phyloP scores from a whole-genome alignment of 2,329 filamentous ascomycete genomes.

The Malbranchea cinnamomea region DNA sequence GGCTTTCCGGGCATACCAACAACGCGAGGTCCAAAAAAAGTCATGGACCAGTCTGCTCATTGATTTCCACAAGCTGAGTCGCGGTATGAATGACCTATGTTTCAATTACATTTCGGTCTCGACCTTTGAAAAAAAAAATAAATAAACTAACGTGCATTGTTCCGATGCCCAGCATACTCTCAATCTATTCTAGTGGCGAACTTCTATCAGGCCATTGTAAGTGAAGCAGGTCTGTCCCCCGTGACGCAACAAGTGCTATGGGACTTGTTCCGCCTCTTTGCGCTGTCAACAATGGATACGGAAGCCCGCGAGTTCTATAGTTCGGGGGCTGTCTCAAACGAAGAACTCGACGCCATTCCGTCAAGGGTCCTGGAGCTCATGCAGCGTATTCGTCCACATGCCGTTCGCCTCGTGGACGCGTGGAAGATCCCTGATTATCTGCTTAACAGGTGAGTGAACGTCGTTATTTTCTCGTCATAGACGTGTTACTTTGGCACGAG shows the following conservation, averaged over 20 bases:
- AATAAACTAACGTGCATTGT: background rate
- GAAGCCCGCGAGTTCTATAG: slow-evolving; percentile 32
- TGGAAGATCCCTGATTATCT: slow-evolving; percentile 40
- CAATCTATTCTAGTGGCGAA: slow-evolving; percentile 34
- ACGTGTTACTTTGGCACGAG: background rate
- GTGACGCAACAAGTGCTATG: slow-evolving; percentile 18
- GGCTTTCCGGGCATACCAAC: slow-evolving; percentile 21
- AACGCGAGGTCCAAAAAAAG: slow-evolving; percentile 29
- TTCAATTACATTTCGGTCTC: background rate
- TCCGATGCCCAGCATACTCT: slow-evolving; percentile 23
- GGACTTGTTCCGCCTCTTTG: slow-evolving; percentile 33
- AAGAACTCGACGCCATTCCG: slow-evolving; percentile 27
- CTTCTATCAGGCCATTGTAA: slow-evolving; percentile 26
- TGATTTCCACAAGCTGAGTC: slow-evolving; percentile 14
- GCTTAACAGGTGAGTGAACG: slow-evolving; percentile 23
- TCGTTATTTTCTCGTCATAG: background rate
- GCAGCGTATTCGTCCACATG: slow-evolving; percentile 34
- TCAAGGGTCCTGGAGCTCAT: slow-evolving; percentile 32
- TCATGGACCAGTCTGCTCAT: slow-evolving; percentile 30
- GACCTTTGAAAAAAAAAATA: background rate
- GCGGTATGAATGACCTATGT: slow-evolving; percentile 6
- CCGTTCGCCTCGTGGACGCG: slow-evolving; percentile 36
- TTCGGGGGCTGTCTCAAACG: slow-evolving; percentile 27
- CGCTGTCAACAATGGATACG: slow-evolving; percentile 31
- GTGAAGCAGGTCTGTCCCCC: slow-evolving; percentile 11